Evolutionary conservation across 805 yeast species (phyloP).

Genomic region (Candida boleticola): DNA sequence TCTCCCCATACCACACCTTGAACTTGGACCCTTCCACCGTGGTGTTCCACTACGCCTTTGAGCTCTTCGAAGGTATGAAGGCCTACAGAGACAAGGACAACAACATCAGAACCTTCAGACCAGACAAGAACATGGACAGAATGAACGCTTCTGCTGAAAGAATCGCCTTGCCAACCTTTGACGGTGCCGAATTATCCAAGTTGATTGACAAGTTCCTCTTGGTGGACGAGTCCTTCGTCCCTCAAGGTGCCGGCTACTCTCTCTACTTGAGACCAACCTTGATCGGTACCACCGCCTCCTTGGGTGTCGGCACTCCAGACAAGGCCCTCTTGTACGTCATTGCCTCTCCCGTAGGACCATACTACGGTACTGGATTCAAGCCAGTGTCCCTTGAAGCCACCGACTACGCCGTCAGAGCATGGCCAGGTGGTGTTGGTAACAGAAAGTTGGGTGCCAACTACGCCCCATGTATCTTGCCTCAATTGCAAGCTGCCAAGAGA

Average conservation of each 20-base stretch:
- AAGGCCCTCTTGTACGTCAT: conserved; percentile 82
- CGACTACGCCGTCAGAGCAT: conserved; percentile 93
- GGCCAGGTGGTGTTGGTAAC: conserved; percentile 99
- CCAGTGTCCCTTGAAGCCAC: conserved; percentile 95
- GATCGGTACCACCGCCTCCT: conserved; percentile 86
- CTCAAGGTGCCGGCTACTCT: conserved; percentile 84
- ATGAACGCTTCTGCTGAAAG: conserved; percentile 87
- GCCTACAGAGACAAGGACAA: conserved; percentile 72
- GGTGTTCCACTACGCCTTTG: conserved; percentile 94
- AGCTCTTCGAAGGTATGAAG: conserved; percentile 93
- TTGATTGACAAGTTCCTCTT: conserved; percentile 73
- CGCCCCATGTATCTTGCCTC: conserved; percentile 93
- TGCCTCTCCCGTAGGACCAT: conserved; percentile 96
- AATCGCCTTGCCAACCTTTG: conserved; percentile 86
- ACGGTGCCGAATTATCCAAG: conserved; percentile 71
- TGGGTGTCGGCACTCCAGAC: conserved; percentile 84
- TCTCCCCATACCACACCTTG: conserved; percentile 79
- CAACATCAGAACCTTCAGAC: conserved; percentile 79
- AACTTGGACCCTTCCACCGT: conserved; percentile 81
- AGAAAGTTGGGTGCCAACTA: conserved; percentile 96
- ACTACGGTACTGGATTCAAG: conserved; percentile 86
- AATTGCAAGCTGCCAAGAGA: conserved; percentile 80
- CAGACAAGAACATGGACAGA: conserved; percentile 87
- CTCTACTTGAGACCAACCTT: conserved; percentile 91
- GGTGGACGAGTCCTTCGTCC: conserved; percentile 76